Evolutionary conservation across 371 early-diverging fungal genomes (phyloP).

Genomic region (Mucor sp.): DNA sequence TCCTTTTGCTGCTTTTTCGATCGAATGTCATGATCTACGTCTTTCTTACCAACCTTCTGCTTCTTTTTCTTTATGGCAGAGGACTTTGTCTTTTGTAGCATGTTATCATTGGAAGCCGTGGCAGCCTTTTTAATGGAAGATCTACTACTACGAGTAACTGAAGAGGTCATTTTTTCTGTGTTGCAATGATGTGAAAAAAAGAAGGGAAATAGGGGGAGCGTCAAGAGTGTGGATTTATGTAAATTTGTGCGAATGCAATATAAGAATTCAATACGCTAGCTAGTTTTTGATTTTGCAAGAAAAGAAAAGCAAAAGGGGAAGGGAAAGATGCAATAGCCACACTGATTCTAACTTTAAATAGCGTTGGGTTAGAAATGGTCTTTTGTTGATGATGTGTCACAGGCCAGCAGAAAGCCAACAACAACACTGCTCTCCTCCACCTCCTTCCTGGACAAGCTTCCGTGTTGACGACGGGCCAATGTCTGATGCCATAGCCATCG

Average conservation of each 20-base stretch:
- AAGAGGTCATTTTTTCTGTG: conserved; percentile 17
- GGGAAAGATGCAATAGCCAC: conserved; percentile 25
- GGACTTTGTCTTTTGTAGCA: conserved; percentile 3
- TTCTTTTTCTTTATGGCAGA: conserved; percentile 18
- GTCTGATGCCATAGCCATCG: too few relatives aligned
- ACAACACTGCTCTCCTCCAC: neutral
- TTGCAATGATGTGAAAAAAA: neutral
- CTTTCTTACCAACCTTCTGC: conserved; percentile 7
- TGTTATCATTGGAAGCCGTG: conserved; percentile 4
- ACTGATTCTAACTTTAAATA: conserved; percentile 22
- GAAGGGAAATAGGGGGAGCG: conserved; percentile 3
- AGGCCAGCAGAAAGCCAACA: conserved; percentile 3
- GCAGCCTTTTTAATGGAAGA: conserved; percentile 16
- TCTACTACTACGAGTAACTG: conserved; percentile 26
- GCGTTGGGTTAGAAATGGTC: conserved; percentile 25
- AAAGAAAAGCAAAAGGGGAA: conserved; percentile 21
- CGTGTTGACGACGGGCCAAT: conserved; percentile 6
- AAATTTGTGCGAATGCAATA: neutral
- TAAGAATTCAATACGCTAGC: neutral
- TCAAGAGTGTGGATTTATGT: neutral
- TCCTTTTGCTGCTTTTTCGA: conserved; percentile 2
- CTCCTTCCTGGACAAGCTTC: conserved; percentile 3
- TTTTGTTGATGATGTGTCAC: conserved; percentile 28
- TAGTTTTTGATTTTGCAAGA: conserved; percentile 2
- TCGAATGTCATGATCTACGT: conserved; percentile 12